phyloP scores from a whole-genome alignment of 345 rosid genomes.

The Salix brachista region DNA sequence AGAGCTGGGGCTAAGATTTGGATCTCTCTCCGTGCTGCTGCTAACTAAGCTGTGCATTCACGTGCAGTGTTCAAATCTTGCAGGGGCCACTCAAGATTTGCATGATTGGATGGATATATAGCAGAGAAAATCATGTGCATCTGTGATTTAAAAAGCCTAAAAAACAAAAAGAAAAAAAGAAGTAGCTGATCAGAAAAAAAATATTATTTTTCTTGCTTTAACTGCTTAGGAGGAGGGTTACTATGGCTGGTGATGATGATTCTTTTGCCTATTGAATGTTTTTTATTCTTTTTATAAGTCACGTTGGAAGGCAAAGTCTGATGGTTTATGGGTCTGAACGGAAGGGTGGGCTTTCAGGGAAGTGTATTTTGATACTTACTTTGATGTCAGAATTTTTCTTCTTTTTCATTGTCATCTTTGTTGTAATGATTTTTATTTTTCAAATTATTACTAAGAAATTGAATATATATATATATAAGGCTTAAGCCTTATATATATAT shows the following conservation, averaged over 20 bases:
- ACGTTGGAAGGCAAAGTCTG: neutral
- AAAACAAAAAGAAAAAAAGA: neutral
- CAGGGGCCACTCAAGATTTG: conserved; percentile 41
- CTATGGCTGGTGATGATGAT: neutral
- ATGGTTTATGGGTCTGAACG: neutral
- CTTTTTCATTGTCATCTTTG: neutral
- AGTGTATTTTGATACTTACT: conserved; percentile 8
- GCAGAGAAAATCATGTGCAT: conserved; percentile 33
- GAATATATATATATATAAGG: neutral
- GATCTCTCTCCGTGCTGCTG: conserved; percentile 26
- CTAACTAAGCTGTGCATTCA: conserved; percentile 39
- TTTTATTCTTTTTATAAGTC: conserved; percentile 4
- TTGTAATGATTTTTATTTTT: conserved; percentile 11
- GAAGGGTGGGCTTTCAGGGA: neutral
- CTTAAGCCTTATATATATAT: too few species aligned
- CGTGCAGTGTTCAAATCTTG: conserved; percentile 46
- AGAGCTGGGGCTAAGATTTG: neutral
- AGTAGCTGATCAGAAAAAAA: neutral
- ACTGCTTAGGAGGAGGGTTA: neutral
- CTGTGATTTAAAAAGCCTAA: conserved; percentile 1
- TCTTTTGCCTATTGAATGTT: neutral
- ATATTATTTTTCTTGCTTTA: conserved; percentile 2
- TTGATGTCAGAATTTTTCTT: conserved; percentile 13
- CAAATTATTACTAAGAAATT: neutral
- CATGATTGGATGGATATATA: conserved; percentile 35